phyloP scores from a whole-genome alignment of 345 rosid genomes.

The Leavenworthia alabamica region DNA sequence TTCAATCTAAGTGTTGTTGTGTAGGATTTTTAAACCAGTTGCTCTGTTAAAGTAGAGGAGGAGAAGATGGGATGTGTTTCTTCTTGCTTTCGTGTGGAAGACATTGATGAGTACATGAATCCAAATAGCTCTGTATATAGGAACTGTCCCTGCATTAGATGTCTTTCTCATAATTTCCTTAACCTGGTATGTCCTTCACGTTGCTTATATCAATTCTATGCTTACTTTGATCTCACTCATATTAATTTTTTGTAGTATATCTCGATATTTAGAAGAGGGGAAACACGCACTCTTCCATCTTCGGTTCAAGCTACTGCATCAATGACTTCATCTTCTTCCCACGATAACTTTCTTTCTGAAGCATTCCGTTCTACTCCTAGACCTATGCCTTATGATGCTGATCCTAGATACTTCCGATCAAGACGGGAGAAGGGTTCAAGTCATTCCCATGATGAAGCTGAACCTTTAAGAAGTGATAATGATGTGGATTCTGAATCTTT shows the following conservation, averaged over 20 bases:
- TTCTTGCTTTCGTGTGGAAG: constrained; percentile 66
- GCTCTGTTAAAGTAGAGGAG: constrained; percentile 13
- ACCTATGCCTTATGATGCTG: constrained; percentile 89
- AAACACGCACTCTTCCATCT: constrained; percentile 64
- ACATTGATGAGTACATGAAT: constrained; percentile 70
- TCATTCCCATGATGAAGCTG: constrained; percentile 72
- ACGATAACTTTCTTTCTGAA: constrained; percentile 78
- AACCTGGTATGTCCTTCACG: constrained; percentile 44
- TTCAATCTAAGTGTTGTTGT: no score
- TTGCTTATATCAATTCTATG: not conserved
- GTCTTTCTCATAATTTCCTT: constrained; percentile 68
- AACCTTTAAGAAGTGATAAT: constrained; percentile 57
- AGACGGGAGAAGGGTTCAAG: constrained; percentile 83
- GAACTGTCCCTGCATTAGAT: constrained; percentile 74
- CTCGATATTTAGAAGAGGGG: constrained; percentile 68
- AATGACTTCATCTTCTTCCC: constrained; percentile 56
- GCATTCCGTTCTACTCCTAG: constrained; percentile 86
- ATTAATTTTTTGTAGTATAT: constrained; percentile 44
- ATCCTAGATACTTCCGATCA: constrained; percentile 57
- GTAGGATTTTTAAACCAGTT: not conserved
- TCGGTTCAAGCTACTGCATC: constrained; percentile 69
- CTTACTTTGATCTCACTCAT: not conserved
- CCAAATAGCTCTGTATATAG: constrained; percentile 64
- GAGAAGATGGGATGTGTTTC: constrained; percentile 76
- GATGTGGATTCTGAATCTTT: constrained; percentile 58